Conservation (phyloP, 2,329 filamentous ascomycete species). For the Colletotrichum echinochloae region DNA sequence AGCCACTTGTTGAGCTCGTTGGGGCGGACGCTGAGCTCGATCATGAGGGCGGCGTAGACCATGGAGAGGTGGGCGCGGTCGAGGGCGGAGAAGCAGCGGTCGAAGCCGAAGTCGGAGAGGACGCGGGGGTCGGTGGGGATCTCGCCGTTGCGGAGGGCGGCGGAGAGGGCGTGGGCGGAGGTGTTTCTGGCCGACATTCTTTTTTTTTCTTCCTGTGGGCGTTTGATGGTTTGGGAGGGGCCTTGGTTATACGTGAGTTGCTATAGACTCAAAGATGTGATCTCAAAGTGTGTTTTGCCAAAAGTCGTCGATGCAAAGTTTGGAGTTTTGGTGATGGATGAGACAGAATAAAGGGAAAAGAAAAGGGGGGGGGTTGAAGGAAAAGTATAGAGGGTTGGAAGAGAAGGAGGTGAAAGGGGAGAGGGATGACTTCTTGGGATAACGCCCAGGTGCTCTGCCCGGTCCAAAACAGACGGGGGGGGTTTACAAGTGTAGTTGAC, state of each 20-base stretch:
- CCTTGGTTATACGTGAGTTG: too few relatives aligned
- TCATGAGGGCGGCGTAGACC: conserved; percentile 9
- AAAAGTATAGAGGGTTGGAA: too few relatives aligned
- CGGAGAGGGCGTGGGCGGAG: conserved; percentile 3
- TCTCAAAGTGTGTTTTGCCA: too few relatives aligned
- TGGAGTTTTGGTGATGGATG: too few relatives aligned
- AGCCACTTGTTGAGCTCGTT: conserved; percentile 3
- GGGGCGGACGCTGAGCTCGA: not conserved
- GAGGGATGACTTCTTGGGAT: too few relatives aligned
- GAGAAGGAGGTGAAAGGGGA: not conserved
- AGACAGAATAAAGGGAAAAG: too few relatives aligned
- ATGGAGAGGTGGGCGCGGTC: conserved; percentile 1
- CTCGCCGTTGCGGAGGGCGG: conserved; percentile 7
- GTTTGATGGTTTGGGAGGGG: too few relatives aligned
- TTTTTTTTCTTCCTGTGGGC: too few relatives aligned
- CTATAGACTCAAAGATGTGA: too few relatives aligned
- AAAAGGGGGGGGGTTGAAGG: too few relatives aligned
- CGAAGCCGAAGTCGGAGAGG: conserved; percentile 8
- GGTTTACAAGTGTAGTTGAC: not conserved
- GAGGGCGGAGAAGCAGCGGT: conserved; percentile 5
- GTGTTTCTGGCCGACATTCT: not conserved
- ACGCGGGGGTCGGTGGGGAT: conserved; percentile 14
- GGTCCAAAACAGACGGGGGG: not conserved
- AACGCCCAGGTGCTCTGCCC: not conserved
- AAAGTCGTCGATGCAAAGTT: too few relatives aligned